phyloP scores from a whole-genome alignment of 495 filamentous ascomycete species.

The Podospora conica region DNA sequence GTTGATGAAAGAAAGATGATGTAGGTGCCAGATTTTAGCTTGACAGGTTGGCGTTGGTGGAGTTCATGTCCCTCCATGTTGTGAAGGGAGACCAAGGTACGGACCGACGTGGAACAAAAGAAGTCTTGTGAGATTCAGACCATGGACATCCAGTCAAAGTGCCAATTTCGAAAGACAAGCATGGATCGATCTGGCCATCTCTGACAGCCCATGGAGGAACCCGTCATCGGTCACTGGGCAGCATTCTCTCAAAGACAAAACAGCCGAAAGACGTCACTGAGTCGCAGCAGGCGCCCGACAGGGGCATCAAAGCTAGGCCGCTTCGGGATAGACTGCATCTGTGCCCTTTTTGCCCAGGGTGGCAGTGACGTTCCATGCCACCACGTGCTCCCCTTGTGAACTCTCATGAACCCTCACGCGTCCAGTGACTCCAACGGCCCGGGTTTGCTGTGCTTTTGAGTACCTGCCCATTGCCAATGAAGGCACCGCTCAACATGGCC shows the following conservation, averaged over 20 bases:
- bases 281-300: neutral
- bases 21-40: neutral
- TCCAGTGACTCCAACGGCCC: neutral
- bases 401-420: neutral
- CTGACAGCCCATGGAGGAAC: neutral
- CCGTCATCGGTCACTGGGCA: neutral
- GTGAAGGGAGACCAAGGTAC: neutral
- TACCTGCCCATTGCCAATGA: neutral
- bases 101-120: too few species aligned
- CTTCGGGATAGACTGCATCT: neutral
- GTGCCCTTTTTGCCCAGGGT: neutral
- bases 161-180: neutral
- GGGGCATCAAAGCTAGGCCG: neutral
- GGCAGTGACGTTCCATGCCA: neutral
- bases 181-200: neutral
- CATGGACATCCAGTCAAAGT: neutral
- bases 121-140: too few species aligned
- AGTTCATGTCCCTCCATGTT: too few species aligned
- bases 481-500: too few species aligned
- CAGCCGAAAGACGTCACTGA: neutral
- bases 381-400: neutral
- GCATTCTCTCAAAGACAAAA: neutral
- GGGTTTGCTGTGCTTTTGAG: neutral
- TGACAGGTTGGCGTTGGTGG: neutral
- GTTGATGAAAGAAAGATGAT: neutral